phyloP scores from a whole-genome alignment of 257 asterid genomes.

The Penstemon davidsonii region DNA sequence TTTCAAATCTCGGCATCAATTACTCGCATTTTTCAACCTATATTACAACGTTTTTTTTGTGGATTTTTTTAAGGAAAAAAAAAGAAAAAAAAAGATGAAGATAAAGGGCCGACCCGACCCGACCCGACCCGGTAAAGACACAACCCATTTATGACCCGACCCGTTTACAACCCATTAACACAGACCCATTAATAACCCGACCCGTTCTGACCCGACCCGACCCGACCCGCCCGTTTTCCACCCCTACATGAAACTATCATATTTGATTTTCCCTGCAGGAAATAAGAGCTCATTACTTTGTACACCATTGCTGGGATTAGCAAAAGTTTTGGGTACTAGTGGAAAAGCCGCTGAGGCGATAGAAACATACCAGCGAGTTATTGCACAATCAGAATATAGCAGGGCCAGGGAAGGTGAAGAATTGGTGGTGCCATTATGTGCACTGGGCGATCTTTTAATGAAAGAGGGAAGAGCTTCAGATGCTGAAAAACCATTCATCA shows the following conservation, averaged over 20 bases:
- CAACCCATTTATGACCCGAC: no score
- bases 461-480: constrained; percentile 62
- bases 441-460: constrained; percentile 65
- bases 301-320: constrained; percentile 73
- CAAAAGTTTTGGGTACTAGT: constrained; percentile 52
- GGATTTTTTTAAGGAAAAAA: no score
- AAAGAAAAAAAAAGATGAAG: no score
- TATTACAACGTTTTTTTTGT: no score
- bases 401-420: constrained; percentile 56
- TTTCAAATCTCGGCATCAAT: no score
- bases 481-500: constrained; percentile 62
- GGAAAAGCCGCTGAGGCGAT: constrained; percentile 61
- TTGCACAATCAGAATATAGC: constrained; percentile 49
- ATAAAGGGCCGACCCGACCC: no score
- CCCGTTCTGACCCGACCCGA: no score
- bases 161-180: no score
- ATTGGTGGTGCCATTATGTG: constrained; percentile 57
- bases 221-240: no score
- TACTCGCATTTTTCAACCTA: no score
- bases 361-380: constrained; percentile 53
- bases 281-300: constrained; percentile 49
- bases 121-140: no score
- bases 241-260: constrained; percentile 7
- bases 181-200: no score
- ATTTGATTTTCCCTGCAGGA: constrained; percentile 39